Base-by-base conservation (phyloP, 2,329 filamentous ascomycete species). In the Colletotrichum higginsianum region DNA sequence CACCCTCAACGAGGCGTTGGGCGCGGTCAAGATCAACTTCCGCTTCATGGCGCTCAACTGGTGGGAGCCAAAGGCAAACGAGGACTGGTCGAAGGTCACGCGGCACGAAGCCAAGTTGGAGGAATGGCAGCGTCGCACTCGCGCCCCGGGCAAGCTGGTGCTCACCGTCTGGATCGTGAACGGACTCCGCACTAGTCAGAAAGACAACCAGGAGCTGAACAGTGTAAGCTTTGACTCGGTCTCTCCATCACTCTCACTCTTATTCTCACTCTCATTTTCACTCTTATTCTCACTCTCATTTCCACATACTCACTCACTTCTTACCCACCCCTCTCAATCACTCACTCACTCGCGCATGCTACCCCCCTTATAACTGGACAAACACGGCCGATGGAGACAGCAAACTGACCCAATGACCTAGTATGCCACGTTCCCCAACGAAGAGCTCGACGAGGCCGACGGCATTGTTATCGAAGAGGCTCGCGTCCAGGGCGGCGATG, bases 391-490 rank as follows among this genome's bases (percentile, higher is more conserved):
- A 4, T 2, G 1, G 4, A 1, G 7, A 18, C 2, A 11, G 1
- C 8, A 6, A 8, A 23, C 61, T 61, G 11, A 60, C 42, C 5
- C 3, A 12, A 38, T 23, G 46, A 30, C 18, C 60, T n/a, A 70
- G 70, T 71, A 72, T 23, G 66, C 67, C 40, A 72, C 70, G 0
- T 72, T 72, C 18, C 70, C 70, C 42, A 64, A 72, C 9, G 66
- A 72, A 30, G 47, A 57, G 47, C 44, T 72, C 12, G 70, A 71
- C 15, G 44, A 57, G 3, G 23, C 42, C 30, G 70, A 72, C 46
- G 66, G 70, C 26, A 71, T 72, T 38, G 70, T 72, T 3, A 61
- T 72, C 23, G 56, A 66, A 38, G 60, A 64, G 47, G 53, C 53
- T 12, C 66, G 61, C n/a, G 70, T 72, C 21, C 66, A 71, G 40